Base-by-base conservation (phyloP, 176 grass and related monocot genomes). In the Olyra latifolia region DNA sequence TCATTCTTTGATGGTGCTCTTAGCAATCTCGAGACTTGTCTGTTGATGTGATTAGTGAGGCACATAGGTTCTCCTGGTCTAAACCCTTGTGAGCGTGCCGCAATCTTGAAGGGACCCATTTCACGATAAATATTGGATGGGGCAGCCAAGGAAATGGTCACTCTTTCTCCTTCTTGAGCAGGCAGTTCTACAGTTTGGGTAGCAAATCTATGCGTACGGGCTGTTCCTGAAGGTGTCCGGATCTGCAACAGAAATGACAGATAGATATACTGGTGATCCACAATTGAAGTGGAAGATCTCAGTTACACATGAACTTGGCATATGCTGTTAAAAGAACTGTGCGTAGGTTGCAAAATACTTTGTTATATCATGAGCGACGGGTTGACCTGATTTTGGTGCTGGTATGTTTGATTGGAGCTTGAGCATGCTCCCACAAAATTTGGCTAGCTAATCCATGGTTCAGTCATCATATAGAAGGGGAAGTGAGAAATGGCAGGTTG, bases 161-260 rank as follows among this genome's bases (percentile, higher is more conserved):
- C 90, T 89, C 95, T 86, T 87, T 98, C 90, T 83, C 92, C 92
- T 94, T 85, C 90, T 84, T 95, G 95, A 70, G 92, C 95, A 82
- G 95, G 95, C 63, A 98, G 88, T 41, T 93, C 84, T 38, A 84
- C 73, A 24, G 81, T 98, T 69, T 85, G 64, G 53, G 90, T 98
- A 55, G 90, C 88, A 89, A 98, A 94, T 71, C 88, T 90, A 64
- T 98, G 84, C 11, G 88, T 98, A 22, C 90, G 88, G 45, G 95
- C 95, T 88, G 59, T 89, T 50, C 95, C 92, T 41, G 90, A 92
- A 74, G 95, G 95, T 69, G 86, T 80, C 27, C 88, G 40, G 50
- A 98, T 78, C 95, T 98, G 88, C 77, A 86, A 76, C 44, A 79
- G 29, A 74, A 79, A 83, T 42, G 38, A 88, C 25, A 57, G 40